Evolutionary conservation across 2,329 filamentous ascomycete species (phyloP).

Genomic region (Salinomyces thailandicus): DNA sequence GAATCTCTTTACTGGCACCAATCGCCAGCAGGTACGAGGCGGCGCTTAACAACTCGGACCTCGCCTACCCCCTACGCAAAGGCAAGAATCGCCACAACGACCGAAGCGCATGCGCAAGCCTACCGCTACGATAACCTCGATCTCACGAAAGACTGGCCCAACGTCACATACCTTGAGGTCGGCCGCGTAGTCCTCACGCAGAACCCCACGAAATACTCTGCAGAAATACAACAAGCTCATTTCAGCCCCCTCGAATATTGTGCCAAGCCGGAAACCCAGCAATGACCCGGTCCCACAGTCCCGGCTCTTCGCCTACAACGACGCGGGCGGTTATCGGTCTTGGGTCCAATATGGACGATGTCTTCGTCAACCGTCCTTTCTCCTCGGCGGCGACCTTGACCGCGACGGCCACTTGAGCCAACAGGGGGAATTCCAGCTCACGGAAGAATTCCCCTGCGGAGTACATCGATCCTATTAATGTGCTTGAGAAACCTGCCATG

Average conservation of each 20-base stretch:
- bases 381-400: conserved; percentile 3
- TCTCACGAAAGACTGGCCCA: conserved; percentile 46
- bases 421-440: conserved; percentile 17
- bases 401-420: conserved; percentile 18
- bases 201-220: conserved; percentile 54
- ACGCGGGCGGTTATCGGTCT: conserved; percentile 2
- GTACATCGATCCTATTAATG: conserved; percentile 19
- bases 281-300: conserved; percentile 53
- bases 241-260: conserved; percentile 56
- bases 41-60: conserved; percentile 20
- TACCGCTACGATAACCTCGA: conserved; percentile 46
- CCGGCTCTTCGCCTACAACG: conserved; percentile 43
- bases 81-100: conserved; percentile 42
- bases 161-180: conserved; percentile 33
- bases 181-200: conserved; percentile 43
- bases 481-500: conserved; percentile 15
- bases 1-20: conserved; percentile 19
- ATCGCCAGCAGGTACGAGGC: conserved; percentile 16
- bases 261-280: conserved; percentile 52
- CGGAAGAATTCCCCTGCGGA: conserved; percentile 19
- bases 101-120: conserved; percentile 39
- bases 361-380: conserved; percentile 20
- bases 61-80: conserved; percentile 21
- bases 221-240: conserved; percentile 56
- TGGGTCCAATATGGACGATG: conserved; percentile 1